phyloP scores from a whole-genome alignment of 257 asterid genomes.

The Solanum etuberosum region DNA sequence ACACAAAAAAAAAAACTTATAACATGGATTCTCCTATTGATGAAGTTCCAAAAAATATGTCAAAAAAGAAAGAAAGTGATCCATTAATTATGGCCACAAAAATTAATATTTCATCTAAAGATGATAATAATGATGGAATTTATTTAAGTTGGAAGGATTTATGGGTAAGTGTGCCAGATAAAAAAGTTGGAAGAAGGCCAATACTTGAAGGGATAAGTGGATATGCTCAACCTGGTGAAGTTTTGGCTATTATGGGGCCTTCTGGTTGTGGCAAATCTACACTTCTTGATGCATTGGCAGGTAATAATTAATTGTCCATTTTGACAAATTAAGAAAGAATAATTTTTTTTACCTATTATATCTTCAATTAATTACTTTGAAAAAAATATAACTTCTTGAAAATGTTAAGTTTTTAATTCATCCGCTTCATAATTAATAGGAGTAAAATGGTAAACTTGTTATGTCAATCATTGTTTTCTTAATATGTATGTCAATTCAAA shows the following conservation, averaged over 20 bases:
- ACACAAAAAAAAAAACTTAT: neutral
- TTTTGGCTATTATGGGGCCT: constrained; percentile 60
- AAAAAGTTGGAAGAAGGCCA: constrained; percentile 21
- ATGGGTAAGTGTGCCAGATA: constrained; percentile 40
- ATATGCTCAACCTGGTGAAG: constrained; percentile 39
- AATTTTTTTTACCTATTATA: too few relatives aligned
- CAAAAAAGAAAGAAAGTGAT: neutral
- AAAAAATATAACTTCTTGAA: too few relatives aligned
- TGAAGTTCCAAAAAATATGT: neutral
- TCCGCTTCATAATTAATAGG: too few relatives aligned
- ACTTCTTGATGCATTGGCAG: constrained; percentile 56
- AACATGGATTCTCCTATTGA: neutral
- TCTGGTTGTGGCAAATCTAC: constrained; percentile 64
- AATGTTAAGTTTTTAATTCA: too few relatives aligned
- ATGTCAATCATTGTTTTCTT: too few relatives aligned
- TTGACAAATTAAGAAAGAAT: fast-evolving
- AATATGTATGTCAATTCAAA: too few relatives aligned
- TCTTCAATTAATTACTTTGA: too few relatives aligned
- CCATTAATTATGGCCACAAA: neutral
- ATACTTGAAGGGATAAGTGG: constrained; percentile 41
- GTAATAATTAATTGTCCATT: neutral
- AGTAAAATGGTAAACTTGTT: too few relatives aligned
- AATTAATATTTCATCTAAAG: neutral
- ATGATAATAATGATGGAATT: constrained; percentile 6
- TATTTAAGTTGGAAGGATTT: constrained; percentile 45